Percentiles rank a stretch among this genome's conserved stretches.
Conservation (phyloP, 2,329 filamentous ascomycete species). For the Tolypocladium cylindrosporum region DNA sequence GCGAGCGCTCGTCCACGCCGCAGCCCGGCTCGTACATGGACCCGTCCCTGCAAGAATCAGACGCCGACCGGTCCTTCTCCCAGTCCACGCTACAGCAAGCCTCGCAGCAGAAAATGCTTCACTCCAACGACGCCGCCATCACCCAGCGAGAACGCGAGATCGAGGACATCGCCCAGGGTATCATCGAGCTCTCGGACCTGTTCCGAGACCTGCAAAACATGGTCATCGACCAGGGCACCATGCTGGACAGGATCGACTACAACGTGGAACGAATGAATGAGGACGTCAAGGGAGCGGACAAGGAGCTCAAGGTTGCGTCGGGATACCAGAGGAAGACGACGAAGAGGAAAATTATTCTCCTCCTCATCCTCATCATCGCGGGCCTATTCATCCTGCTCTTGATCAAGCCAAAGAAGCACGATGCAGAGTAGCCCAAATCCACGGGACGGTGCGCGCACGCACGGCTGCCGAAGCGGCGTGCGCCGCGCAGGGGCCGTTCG, state of each 20-base stretch:
- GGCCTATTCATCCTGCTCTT: conserved; percentile 78
- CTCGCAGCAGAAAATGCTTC: conserved; percentile 53
- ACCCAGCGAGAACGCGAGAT: conserved; percentile 92
- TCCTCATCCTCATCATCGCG: conserved; percentile 75
- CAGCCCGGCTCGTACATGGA: conserved; percentile 55
- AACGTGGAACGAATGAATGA: conserved; percentile 94
- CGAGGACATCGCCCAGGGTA: conserved; percentile 94
- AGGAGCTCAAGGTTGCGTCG: conserved; percentile 80
- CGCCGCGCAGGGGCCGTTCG: not conserved
- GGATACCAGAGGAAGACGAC: conserved; percentile 82
- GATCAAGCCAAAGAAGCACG: conserved; percentile 62
- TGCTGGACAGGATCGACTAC: conserved; percentile 93
- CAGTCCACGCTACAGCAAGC: conserved; percentile 81
- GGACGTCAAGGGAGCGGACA: conserved; percentile 86
- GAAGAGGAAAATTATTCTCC: conserved; percentile 84
- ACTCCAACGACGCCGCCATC: conserved; percentile 75
- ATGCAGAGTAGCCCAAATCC: conserved; percentile 5
- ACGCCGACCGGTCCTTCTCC: conserved; percentile 85
- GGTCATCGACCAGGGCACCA: conserved; percentile 86
- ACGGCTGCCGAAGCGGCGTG: not conserved
- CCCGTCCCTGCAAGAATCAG: conserved; percentile 83
- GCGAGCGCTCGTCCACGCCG: conserved; percentile 44
- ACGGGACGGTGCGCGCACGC: too few relatives aligned
- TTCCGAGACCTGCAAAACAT: conserved; percentile 94
- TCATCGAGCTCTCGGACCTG: conserved; percentile 92